Base-by-base conservation (phyloP, 768 basidiomycete species). In the Neoboletus subvelutipes region DNA sequence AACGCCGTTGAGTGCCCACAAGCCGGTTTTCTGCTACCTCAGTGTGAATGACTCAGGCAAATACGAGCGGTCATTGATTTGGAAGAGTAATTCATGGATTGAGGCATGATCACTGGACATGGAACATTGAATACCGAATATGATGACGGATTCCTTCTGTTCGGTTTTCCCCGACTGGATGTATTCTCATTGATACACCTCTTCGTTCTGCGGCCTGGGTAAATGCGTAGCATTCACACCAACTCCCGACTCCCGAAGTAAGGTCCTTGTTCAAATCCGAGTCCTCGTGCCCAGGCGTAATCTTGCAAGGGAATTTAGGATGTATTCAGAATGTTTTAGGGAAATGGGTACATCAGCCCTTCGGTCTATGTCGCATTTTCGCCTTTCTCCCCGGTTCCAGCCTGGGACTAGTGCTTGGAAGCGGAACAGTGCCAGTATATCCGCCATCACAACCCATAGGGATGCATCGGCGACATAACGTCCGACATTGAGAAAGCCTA, bases 391-490 rank as follows among this genome's bases (percentile, higher is more conserved):
- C 1, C n/a, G 24, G 12, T 55, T 13, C 50, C 55, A 60, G n/a
- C 47, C 49, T 5, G 45, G 42, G 2, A 17, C 15, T 1, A 48
- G 46, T n/a, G 50, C 51, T n/a, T n/a, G n/a, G 28, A 67, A 43
- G 12, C 33, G 34, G 50, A 61, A 57, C 11, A 55, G 8, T 4
- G 57, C 54, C 11, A 63, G 46, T 29, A 63, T 51, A 8, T 45
- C 54, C 26, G 45, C 64, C 5, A 59, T 26, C 12, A 49, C 45
- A 39, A 49, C 54, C 55, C 71, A 72, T 11, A 77, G 50, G 41
- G 71, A 73, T 4, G 72, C 65, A 7, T 77, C 73, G 0, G 75
- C 77, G 37, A 81, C 63, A 43, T 74, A 50, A 34, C 68, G 62
- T 24, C 78, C 79, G 18, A 77, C 73, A 50, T 75, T 77, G 24